Percentiles rank a stretch among this genome's conserved stretches.
Evolutionary conservation across 2,329 filamentous ascomycete species (phyloP).

Genomic region (Calycina herbarum): DNA sequence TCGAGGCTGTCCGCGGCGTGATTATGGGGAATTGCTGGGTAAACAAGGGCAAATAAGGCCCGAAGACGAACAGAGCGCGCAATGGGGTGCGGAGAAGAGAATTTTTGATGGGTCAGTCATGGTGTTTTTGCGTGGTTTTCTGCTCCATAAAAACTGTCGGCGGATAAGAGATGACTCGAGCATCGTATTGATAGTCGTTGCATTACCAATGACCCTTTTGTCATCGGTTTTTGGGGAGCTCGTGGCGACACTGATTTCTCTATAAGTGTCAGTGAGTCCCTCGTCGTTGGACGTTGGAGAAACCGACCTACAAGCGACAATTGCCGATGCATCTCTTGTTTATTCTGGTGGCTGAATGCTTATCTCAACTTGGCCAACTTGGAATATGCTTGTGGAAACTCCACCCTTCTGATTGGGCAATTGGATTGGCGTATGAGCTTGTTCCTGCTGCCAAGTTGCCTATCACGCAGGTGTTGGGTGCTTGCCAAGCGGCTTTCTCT

Average conservation of each 20-base stretch:
- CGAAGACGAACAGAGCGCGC: slow-evolving; percentile 2
- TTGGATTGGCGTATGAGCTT: not conserved
- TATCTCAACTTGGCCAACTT: not conserved
- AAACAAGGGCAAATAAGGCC: not conserved
- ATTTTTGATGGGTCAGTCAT: not conserved
- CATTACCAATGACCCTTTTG: not conserved
- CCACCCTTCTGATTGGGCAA: not conserved
- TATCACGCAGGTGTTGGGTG: too few species aligned
- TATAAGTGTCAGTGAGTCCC: not conserved
- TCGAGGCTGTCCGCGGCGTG: not conserved
- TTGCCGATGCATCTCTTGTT: slow-evolving; percentile 5
- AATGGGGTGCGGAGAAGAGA: not conserved
- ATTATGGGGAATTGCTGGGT: not conserved
- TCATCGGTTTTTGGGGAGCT: not conserved
- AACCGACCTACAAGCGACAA: not conserved
- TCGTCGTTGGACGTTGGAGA: not conserved
- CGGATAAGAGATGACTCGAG: not conserved
- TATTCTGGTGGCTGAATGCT: not conserved
- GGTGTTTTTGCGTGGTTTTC: not conserved
- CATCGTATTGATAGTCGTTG: not conserved
- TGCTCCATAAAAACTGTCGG: not conserved
- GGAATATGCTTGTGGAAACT: not conserved
- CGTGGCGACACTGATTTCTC: not conserved
- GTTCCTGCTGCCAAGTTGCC: not conserved
- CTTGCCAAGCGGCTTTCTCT: not conserved